Evolutionary conservation across 768 basidiomycete species (phyloP), one percentile per base, ranked within the genome.

Genomic region (Termitomyces heimii): DNA sequence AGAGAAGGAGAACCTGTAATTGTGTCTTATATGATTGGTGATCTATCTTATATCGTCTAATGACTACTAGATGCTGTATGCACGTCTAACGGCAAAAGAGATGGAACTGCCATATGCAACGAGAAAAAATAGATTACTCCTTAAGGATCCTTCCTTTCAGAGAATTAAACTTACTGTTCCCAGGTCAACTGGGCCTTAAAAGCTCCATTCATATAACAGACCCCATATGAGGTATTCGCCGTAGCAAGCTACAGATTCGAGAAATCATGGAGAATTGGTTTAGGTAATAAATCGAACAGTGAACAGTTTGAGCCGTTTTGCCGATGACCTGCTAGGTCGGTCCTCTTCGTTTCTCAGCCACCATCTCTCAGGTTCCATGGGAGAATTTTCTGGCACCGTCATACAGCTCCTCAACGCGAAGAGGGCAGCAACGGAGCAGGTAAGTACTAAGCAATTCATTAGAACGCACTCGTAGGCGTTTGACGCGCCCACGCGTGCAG

Each of bases 391-490:
- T 37, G 59, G 57, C n/a, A 67, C 69, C 18, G 58, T 77, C 14
- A 66, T 77, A 52, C 65, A 66, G 20, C 66, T 78, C 42, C 73
- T 77, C 59, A 65, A 70, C 40, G 47, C 54, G 35, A 72, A 68
- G 55, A 62, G 76, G 44, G 72, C 64, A 22, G 76, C 74, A 0
- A 29, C 71, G 20, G 78, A 79, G 29, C 78, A 78, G 72, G 78
- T 76, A 22, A 53, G 55, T 26, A 31, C 28, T 5, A 40, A 40
- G 20, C 14, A 5, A 4, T 13, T 9, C 34, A 2, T 49, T 32
- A 12, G 26, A 28, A 24, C 22, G 10, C 13, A 18, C 14, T 4
- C 7, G n/a, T n/a, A n/a, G 31, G 29, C 35, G 34, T 42, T 48
- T 16, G 35, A 40, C 52, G 22, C 52, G 40, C 57, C 58, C 24